Evolutionary conservation across 331 rosid genomes (phyloP).

Genomic region (Cucumis variabilis): DNA sequence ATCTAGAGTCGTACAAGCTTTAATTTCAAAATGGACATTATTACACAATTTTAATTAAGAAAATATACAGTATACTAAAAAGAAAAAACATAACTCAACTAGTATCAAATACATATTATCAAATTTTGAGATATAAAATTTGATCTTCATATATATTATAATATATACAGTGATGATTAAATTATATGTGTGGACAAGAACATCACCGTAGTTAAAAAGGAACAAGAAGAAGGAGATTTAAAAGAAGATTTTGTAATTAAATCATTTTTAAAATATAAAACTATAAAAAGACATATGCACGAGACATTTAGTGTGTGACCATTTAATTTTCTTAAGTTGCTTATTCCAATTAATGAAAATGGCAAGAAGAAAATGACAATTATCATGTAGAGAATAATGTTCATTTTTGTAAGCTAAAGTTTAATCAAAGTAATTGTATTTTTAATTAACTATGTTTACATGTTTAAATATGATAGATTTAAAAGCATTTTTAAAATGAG

Average conservation of each 20-base stretch:
- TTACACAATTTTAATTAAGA: no score
- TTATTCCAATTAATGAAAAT: conserved; percentile 3
- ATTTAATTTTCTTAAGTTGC: neutral
- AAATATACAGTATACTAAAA: no score
- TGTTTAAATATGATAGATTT: neutral
- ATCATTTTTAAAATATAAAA: neutral
- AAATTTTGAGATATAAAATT: no score
- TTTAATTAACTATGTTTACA: neutral
- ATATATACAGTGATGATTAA: neutral
- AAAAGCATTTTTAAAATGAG: neutral
- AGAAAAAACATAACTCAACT: no score
- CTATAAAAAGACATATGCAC: conserved; percentile 6
- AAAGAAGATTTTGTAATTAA: neutral
- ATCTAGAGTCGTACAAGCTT: neutral
- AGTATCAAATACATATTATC: no score
- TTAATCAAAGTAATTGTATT: neutral
- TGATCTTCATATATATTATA: no score
- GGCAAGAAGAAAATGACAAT: conserved; percentile 6
- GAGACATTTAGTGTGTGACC: neutral
- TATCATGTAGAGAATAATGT: neutral
- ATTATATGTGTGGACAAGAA: neutral
- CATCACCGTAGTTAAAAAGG: neutral
- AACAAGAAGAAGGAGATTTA: neutral
- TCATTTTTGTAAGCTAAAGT: neutral
- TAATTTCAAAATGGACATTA: neutral